A percentile compares a stretch with the other conserved stretches of the same genome.
Conservation (phyloP, 257 asterid genomes). For the Jaltomata sinuosa region DNA sequence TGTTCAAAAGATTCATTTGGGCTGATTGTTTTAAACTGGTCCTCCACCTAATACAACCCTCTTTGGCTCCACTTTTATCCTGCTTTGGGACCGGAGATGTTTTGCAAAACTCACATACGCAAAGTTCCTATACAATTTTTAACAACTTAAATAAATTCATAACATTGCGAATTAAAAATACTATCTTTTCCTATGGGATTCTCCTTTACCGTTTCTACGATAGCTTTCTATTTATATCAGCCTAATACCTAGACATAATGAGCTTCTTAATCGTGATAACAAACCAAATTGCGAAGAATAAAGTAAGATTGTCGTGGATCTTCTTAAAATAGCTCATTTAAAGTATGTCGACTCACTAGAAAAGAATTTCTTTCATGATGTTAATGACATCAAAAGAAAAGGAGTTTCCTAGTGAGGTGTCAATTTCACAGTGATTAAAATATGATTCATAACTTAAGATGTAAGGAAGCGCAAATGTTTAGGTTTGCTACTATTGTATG, state of each 20-base stretch:
- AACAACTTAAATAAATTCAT: neutral
- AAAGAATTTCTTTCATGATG: neutral
- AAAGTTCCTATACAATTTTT: neutral
- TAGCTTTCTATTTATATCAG: neutral
- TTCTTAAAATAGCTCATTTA: neutral
- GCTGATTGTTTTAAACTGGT: neutral
- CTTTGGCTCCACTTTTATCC: neutral
- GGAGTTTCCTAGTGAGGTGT: neutral
- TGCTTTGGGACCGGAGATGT: neutral
- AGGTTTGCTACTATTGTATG: neutral
- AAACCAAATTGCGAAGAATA: neutral
- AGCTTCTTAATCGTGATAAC: neutral
- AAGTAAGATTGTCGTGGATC: neutral
- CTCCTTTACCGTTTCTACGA: neutral
- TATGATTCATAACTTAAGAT: neutral
- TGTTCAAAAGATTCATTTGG: neutral
- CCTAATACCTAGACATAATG: neutral
- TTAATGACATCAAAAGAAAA: neutral
- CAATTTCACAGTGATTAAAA: neutral
- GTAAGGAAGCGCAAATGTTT: neutral
- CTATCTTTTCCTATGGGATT: neutral
- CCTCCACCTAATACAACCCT: neutral
- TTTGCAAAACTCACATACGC: neutral
- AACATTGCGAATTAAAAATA: neutral
- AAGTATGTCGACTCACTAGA: neutral